Evolutionary conservation across 306 rosid genomes (phyloP).

Genomic region (Abrus pulchellus): DNA sequence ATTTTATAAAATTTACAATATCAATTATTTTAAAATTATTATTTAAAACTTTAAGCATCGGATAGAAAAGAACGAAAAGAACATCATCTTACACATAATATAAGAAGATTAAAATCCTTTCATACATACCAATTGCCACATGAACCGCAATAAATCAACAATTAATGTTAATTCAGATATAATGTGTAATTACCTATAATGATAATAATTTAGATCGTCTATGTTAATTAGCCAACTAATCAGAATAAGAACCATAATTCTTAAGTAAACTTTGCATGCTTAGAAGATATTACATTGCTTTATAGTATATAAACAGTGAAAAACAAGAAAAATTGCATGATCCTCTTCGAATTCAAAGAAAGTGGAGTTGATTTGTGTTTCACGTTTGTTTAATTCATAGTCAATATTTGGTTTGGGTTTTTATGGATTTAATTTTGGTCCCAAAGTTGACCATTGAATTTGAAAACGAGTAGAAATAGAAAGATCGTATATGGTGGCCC

Average conservation of each 20-base stretch:
- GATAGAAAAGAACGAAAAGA: too few relatives aligned
- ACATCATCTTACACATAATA: too few relatives aligned
- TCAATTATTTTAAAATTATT: too few relatives aligned
- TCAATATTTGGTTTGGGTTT: neutral
- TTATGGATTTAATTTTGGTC: neutral
- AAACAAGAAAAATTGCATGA: neutral
- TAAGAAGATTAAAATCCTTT: too few relatives aligned
- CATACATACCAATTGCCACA: too few relatives aligned
- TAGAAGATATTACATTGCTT: slow-evolving; percentile 3
- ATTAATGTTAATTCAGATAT: neutral
- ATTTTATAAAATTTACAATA: too few relatives aligned
- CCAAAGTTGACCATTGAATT: slow-evolving; percentile 28
- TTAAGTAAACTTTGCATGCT: slow-evolving; percentile 13
- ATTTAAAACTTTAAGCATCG: too few relatives aligned
- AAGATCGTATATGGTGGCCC: neutral
- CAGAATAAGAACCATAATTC: neutral
- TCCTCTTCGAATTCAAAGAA: neutral
- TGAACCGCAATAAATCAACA: too few relatives aligned
- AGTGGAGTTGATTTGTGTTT: neutral
- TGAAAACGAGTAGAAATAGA: slow-evolving; percentile 37
- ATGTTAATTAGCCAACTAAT: neutral
- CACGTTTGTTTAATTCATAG: neutral
- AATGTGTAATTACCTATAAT: neutral
- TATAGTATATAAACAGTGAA: neutral
- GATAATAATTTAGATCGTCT: neutral